These are phyloP conservation scores for Candida stauntonica DNA, from an alignment of 805 yeast genomes.

Conservation along the genomic window DNA sequence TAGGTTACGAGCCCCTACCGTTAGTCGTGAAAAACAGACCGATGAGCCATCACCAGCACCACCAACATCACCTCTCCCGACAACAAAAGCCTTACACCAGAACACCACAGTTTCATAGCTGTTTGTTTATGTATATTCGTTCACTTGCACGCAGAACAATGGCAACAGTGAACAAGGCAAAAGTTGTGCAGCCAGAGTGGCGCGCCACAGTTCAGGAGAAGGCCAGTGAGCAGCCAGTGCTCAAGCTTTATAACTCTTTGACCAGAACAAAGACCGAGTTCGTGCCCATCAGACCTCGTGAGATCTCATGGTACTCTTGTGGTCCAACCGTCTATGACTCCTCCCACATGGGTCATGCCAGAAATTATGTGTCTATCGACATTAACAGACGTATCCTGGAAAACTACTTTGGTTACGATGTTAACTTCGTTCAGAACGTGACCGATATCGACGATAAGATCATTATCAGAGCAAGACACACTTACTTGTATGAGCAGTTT, in stretches of 20 bases:
- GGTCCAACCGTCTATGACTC: slow-evolving; percentile 98
- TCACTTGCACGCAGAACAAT: slow-evolving; percentile 17
- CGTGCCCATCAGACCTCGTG: slow-evolving; percentile 58
- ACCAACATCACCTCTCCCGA: neutral
- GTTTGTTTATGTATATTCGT: slow-evolving; percentile 9
- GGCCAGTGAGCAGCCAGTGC: slow-evolving; percentile 31
- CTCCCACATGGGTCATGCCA: slow-evolving; percentile 97
- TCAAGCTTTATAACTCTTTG: slow-evolving; percentile 76
- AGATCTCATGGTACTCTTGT: slow-evolving; percentile 93
- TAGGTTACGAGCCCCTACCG: too few relatives aligned
- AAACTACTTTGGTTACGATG: slow-evolving; percentile 87
- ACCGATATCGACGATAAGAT: slow-evolving; percentile 99
- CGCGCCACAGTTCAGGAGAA: slow-evolving; percentile 30
- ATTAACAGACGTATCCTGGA: slow-evolving; percentile 85
- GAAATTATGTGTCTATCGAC: slow-evolving; percentile 93
- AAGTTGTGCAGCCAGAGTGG: slow-evolving; percentile 52
- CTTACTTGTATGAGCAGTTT: slow-evolving; percentile 67
- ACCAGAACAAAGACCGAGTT: slow-evolving; percentile 79
- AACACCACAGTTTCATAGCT: too few relatives aligned
- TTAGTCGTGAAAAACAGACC: too few relatives aligned
- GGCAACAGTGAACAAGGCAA: slow-evolving; percentile 26
- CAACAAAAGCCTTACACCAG: too few relatives aligned
- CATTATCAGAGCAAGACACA: slow-evolving; percentile 90
- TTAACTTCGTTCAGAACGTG: slow-evolving; percentile 89
- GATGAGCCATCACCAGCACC: neutral